Evolutionary conservation across 2,329 filamentous ascomycete species (phyloP), one percentile per base, ranked within the genome.

Genomic region (Knoxdaviesia capensis): DNA sequence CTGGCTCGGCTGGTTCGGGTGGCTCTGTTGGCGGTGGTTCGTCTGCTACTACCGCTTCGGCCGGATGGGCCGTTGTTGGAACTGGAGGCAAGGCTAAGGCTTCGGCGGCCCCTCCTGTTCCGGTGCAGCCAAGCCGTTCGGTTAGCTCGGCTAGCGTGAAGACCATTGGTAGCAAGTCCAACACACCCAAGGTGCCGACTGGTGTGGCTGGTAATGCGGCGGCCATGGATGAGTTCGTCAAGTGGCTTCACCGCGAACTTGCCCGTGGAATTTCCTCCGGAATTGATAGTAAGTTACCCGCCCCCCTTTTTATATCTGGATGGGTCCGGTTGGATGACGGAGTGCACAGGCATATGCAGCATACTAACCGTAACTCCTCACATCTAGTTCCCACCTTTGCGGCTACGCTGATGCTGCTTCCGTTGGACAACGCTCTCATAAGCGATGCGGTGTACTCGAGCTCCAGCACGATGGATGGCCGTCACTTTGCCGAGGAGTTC

Each of bases 31-130:
- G 55, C 41, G 56, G 55, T 44, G 84, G 85, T 2, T 96, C 90
- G 88, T 88, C 87, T 8, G 96, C 87, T 1, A 86, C 96, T 36
- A 88, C 90, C 38, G 85, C 88, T 33, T 79, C 86, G 90, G 90
- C 9, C 32, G 85, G 86, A 2, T 98, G 90, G 90, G 88, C 87
- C 7, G 96, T 87, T 1, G 88, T 98, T 36, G 90, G 90, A 39
- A 86, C 88, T 33, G 80, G 87, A 49, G 90, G 90, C 9, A 98
- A 94, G 64, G 73, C 82, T 40, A 96, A 94, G 65, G 64, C 73
- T 31, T 9, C 39, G 28, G 34, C 39, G 8, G 34, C 41, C 7
- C 20, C 44, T 31, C 35, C 41, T 2, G 71, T 66, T 0, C 68
- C 75, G 9, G 61, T 68, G 2, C 64, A 68, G 5, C 63, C 65